phyloP scores from a whole-genome alignment of 2,329 filamentous ascomycete genomes.

The Aspergillus fijiensis region DNA sequence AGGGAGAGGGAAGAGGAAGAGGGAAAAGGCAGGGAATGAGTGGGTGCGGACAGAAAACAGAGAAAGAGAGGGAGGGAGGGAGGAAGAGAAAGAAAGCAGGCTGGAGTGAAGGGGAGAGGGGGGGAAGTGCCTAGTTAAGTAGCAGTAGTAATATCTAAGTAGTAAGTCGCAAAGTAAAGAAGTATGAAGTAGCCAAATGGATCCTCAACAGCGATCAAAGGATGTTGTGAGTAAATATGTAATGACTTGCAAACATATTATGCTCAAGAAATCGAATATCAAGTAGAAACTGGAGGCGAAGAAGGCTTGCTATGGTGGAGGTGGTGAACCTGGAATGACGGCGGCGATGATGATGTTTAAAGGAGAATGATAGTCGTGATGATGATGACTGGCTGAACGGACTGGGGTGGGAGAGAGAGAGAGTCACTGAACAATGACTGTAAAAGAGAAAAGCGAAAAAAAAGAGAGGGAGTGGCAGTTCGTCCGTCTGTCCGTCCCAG shows the following conservation, averaged over 20 bases:
- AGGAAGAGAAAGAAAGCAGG: slow-evolving; percentile 13
- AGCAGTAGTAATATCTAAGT: background rate
- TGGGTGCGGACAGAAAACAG: slow-evolving; percentile 16
- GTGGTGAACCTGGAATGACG: background rate
- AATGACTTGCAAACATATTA: background rate
- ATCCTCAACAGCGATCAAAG: background rate
- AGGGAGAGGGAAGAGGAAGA: slow-evolving; percentile 17
- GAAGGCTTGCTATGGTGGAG: background rate
- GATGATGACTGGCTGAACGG: background rate
- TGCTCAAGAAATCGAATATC: background rate
- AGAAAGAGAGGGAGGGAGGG: slow-evolving; percentile 14
- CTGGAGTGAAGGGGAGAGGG: slow-evolving; percentile 6
- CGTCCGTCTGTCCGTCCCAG: background rate
- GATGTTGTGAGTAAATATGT: background rate
- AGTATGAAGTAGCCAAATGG: background rate
- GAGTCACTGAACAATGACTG: background rate
- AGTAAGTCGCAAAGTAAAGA: background rate
- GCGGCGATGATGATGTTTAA: background rate
- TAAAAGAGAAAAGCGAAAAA: background rate
- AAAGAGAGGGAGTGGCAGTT: background rate
- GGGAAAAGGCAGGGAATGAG: slow-evolving; percentile 13
- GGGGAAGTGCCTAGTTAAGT: background rate
- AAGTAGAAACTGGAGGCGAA: background rate
- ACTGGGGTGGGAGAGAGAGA: background rate
- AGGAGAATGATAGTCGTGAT: background rate